Evolutionary conservation across 1,284 basidiomycete genomes (phyloP).

Genomic region (Agaricales sp.): DNA sequence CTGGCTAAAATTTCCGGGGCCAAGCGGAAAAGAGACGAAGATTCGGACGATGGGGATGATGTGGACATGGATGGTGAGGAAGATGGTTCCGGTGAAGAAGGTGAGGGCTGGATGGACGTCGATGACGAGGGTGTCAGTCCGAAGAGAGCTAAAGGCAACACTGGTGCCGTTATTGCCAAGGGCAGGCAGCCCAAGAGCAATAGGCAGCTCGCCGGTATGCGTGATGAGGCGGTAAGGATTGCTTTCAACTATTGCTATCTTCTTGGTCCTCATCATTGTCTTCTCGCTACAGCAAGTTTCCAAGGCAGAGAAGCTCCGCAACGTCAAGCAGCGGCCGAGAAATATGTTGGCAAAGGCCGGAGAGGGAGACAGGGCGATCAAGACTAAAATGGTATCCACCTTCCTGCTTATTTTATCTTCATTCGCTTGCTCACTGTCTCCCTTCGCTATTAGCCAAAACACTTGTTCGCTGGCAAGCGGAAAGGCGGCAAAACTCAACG

Average conservation of each 20-base stretch:
- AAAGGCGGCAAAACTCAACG: constrained; percentile 82
- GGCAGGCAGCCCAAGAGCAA: constrained; percentile 54
- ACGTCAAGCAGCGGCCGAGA: constrained; percentile 76
- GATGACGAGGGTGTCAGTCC: constrained; percentile 47
- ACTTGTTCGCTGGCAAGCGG: constrained; percentile 83
- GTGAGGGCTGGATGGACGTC: constrained; percentile 53
- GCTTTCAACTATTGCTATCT: constrained; percentile 4
- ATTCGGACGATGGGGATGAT: constrained; percentile 38
- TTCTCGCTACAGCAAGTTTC: constrained; percentile 53
- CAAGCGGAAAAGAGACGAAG: constrained; percentile 58
- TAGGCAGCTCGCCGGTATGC: constrained; percentile 72
- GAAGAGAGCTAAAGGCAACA: constrained; percentile 54
- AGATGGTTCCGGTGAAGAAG: constrained; percentile 40
- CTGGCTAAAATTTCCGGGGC: constrained; percentile 71
- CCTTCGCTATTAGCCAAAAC: constrained; percentile 54
- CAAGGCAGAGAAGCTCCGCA: constrained; percentile 73
- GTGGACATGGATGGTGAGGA: constrained; percentile 36
- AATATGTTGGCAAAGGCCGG: constrained; percentile 85
- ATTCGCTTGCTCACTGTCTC: constrained; percentile 10
- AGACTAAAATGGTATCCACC: constrained; percentile 62
- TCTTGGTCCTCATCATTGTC: constrained; percentile 5
- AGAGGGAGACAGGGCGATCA: constrained; percentile 79
- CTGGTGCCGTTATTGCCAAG: constrained; percentile 43
- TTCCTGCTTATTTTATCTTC: constrained; percentile 9
- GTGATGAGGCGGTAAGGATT: constrained; percentile 51